Evolutionary conservation across 331 rosid species (phyloP), one percentile per base, ranked within the genome.

Genomic region (Arachis monticola): DNA sequence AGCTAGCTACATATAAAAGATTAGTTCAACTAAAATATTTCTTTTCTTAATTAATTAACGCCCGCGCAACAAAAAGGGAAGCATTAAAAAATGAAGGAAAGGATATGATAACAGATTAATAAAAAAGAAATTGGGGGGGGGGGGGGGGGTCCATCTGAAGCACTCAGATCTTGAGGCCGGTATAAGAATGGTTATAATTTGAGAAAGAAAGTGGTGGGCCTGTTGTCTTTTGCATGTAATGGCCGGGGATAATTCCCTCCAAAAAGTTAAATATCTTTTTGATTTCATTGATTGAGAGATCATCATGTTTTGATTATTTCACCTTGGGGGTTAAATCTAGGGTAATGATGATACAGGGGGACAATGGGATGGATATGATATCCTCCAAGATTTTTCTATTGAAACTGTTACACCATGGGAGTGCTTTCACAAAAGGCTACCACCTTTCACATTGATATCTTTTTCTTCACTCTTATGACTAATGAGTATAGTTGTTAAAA

Each of bases 271-370:
- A 81, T 46, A 75, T 83, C 88, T 86, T 86, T 83, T 84, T 56
- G 69, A 70, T 83, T 70, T 74, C 74, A 45, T 74, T 81, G 90
- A 91, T 87, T 87, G 88, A 91, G 62, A 72, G 83, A 85, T 89
- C 85, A 89, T 89, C 87, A 80, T 84, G 77, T 84, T 78, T 85
- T 70, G 40, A 35, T 82, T 67, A 72, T 55, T 78, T 83, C 72
- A 63, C 22, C 80, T 72, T 75, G 67, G 80, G 80, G 72, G 69
- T 77, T 77, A 77, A 82, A 77, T 69, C 67, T 65, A 73, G 70
- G 40, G 40, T 35, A 83, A 80, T 79, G 85, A 78, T 83, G 76
- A 57, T 72, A 53, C 7, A 55, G 86, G 30, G 82, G 60, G 76
- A 72, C n/a, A 80, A 35, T 12, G 42, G 76, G 38, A 44, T 48